Conservation (phyloP, 805 yeast genomes). For the Blastobotrys chiropterorum region DNA sequence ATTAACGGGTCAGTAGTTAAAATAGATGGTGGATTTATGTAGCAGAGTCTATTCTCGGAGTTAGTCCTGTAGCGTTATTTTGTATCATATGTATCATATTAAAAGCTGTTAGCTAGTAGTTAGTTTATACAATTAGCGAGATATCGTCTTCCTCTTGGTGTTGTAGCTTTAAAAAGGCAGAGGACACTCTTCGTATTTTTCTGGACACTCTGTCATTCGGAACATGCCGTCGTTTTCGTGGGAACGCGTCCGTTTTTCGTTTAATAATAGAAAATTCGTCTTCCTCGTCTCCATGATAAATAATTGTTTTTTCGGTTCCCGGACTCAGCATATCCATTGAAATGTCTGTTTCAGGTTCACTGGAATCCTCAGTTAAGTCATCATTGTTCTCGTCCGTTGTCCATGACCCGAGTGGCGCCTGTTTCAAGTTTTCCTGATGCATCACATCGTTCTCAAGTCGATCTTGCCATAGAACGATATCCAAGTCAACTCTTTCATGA, state of each 20-base stretch:
- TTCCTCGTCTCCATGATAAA: slow-evolving; percentile 1
- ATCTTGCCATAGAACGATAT: slow-evolving; percentile 5
- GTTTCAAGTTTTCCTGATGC: neutral
- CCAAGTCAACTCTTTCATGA: neutral
- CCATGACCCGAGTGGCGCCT: neutral
- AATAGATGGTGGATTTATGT: slow-evolving; percentile 19
- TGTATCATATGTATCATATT: neutral
- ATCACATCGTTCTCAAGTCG: neutral
- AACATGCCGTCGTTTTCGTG: neutral
- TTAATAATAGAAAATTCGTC: neutral
- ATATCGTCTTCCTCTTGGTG: neutral
- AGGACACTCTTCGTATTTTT: neutral
- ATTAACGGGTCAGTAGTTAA: slow-evolving; percentile 15
- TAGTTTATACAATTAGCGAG: neutral
- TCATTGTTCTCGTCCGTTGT: neutral
- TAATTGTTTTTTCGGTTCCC: neutral
- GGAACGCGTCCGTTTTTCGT: neutral
- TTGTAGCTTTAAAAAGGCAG: neutral
- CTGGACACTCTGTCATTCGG: neutral
- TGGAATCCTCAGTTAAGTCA: neutral
- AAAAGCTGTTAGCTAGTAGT: neutral
- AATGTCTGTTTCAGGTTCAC: neutral
- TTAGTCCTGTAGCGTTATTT: neutral
- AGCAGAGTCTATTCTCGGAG: neutral
- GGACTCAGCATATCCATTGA: neutral